Conservation (phyloP, 2,329 filamentous ascomycete species). For the Cladophialophora carrionii region DNA sequence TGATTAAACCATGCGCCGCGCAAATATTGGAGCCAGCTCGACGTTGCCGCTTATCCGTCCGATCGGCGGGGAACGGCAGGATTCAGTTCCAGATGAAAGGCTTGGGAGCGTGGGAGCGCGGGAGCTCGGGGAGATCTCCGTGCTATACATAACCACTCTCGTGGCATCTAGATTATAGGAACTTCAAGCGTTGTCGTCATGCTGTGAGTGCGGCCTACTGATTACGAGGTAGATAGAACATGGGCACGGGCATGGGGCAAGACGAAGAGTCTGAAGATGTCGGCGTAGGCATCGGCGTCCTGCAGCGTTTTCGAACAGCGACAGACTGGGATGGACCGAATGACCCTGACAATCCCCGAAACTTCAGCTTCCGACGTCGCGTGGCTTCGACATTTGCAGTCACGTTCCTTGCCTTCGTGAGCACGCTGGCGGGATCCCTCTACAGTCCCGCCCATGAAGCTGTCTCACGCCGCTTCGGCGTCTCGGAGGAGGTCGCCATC, state of each 20-base stretch:
- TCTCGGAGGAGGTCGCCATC: constrained; percentile 40
- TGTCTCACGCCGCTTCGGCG: constrained; percentile 52
- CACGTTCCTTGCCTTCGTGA: constrained; percentile 34
- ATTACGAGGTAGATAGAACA: constrained; percentile 4
- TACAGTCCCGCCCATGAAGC: constrained; percentile 53
- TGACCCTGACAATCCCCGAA: constrained; percentile 37
- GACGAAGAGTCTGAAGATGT: neutral
- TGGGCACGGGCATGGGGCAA: constrained; percentile 4
- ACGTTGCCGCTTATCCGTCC: constrained; percentile 16
- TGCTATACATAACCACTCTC: neutral
- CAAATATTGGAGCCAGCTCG: neutral
- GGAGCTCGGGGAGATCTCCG: constrained; percentile 3
- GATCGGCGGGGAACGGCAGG: constrained; percentile 6
- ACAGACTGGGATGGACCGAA: constrained; percentile 34
- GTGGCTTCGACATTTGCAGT: constrained; percentile 32
- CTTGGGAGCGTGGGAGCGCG: neutral
- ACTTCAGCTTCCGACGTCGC: constrained; percentile 32
- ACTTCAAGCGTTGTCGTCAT: neutral
- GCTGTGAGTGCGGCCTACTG: neutral
- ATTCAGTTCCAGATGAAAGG: neutral
- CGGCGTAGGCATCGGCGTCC: constrained; percentile 3
- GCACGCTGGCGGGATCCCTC: constrained; percentile 38
- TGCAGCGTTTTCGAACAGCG: constrained; percentile 9
- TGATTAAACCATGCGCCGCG: no score
- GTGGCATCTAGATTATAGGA: neutral